phyloP scores from a whole-genome alignment of 495 filamentous ascomycete species.

The Hamigera avellanea region DNA sequence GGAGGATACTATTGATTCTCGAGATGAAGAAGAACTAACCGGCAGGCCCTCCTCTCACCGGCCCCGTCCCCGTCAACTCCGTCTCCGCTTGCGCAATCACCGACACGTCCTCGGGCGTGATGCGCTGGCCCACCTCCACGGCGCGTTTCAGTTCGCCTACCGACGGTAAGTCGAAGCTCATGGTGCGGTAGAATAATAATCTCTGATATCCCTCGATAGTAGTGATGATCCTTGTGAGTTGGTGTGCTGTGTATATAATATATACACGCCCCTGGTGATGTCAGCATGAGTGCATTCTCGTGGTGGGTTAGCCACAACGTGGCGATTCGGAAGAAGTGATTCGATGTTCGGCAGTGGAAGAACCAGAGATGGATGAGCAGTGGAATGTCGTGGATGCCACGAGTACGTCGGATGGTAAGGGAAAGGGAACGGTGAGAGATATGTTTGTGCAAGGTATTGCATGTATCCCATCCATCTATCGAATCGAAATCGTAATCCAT shows the following conservation, averaged over 20 bases:
- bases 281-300: constrained; percentile 16
- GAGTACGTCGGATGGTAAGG: too few relatives aligned
- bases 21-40: constrained; percentile 14
- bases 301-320: background rate
- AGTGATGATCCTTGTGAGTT: background rate
- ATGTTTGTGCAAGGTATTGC: too few relatives aligned
- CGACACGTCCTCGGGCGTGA: constrained; percentile 22
- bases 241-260: background rate
- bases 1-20: background rate
- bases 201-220: background rate
- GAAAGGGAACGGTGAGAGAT: too few relatives aligned
- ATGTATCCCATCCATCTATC: too few relatives aligned
- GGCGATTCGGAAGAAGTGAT: too few relatives aligned
- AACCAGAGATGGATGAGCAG: too few relatives aligned
- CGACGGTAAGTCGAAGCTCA: constrained; percentile 15
- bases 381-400: too few relatives aligned
- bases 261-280: constrained; percentile 18
- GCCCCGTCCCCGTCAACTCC: constrained; percentile 29
- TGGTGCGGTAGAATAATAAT: too few relatives aligned
- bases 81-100: constrained; percentile 25
- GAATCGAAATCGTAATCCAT: too few relatives aligned
- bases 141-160: constrained; percentile 24
- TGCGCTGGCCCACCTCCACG: constrained; percentile 21
- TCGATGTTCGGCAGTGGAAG: too few relatives aligned
- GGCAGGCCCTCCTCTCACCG: constrained; percentile 45